Evolutionary conservation across 352 stramenopile species (phyloP), one percentile per base, ranked within the genome.

Genomic region (Globisporangium emineosum): DNA sequence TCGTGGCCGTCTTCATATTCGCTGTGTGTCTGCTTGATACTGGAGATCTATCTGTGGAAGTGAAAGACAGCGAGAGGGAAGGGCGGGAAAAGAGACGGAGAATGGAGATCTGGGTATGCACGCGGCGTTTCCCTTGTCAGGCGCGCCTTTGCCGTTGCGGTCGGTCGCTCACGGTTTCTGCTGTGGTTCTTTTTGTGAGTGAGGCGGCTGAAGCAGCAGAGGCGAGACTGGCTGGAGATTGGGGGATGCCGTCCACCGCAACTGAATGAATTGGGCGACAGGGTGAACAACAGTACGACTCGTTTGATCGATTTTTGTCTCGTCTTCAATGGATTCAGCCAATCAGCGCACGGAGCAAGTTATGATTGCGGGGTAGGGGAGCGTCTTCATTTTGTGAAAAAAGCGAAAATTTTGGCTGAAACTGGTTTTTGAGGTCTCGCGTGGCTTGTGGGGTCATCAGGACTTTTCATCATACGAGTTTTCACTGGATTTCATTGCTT

Each of bases 1-100:
- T 57, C 47, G 12, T 23, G 8, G 17, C 37, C 25, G 43, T 43
- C 23, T 55, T 57, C 27, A 45, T 55, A n/a, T 4, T 56, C 19
- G 29, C 57, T 63, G 57, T 10, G 29, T 49, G 53, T 47, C 19
- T 47, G 17, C 19, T 47, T 47, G n/a, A 23, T 23, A 23, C 40
- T 21, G 17, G 15, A 8, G 40, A 47, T 47, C 40, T 21, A 47
- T 47, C 40, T 47, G 40, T 17, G n/a, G 5, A n/a, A 47, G 40
- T 23, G 40, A 47, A 15, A 12, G 40, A 47, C 5, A 47, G 19
- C 5, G 23, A 8, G 40, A 23, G 40, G 17, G 17, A 23, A 47
- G 35, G 10, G 7, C 8, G 40, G 17, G 17, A 47, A 47, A 47
- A 47, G 40, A 47, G 40, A 47, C 40, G 40, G 40, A 47, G 40